Evolutionary conservation across 768 basidiomycete species (phyloP).

Genomic region (Austroboletus festivus): DNA sequence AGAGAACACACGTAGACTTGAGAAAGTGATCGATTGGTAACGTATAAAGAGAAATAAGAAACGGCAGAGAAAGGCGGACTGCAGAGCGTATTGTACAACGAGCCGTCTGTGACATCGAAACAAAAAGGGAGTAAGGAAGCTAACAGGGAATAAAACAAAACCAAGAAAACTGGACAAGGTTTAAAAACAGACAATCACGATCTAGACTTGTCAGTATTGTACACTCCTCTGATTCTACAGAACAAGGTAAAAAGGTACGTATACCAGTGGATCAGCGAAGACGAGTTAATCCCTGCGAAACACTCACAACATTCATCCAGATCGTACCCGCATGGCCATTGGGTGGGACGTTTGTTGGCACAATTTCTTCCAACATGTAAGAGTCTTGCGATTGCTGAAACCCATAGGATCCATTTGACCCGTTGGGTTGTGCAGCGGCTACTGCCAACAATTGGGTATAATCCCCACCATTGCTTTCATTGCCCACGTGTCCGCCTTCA

Average conservation of each 20-base stretch:
- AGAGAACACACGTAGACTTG: not conserved
- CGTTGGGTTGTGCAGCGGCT: constrained; percentile 54
- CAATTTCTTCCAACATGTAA: constrained; percentile 70
- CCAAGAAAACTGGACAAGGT: not conserved
- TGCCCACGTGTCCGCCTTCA: constrained; percentile 17
- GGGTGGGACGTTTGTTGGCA: constrained; percentile 33
- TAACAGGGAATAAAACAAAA: constrained; percentile 5
- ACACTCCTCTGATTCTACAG: constrained; percentile 24
- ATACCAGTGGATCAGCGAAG: constrained; percentile 29
- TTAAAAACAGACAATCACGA: not conserved
- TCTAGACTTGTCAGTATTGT: constrained; percentile 21
- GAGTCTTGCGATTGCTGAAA: constrained; percentile 57
- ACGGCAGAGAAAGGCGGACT: constrained; percentile 3
- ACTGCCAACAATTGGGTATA: constrained; percentile 57
- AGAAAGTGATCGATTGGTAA: constrained; percentile 5
- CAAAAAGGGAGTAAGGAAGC: constrained; percentile 3
- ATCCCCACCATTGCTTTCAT: constrained; percentile 32
- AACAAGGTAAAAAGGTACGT: not conserved
- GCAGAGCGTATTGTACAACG: constrained; percentile 22
- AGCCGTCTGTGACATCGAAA: constrained; percentile 13
- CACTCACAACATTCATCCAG: constrained; percentile 47
- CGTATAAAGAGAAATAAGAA: constrained; percentile 37
- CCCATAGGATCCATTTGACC: constrained; percentile 49
- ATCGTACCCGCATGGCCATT: constrained; percentile 33
- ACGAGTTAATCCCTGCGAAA: constrained; percentile 27